These are phyloP conservation scores for Fraxinus sp. DNA, from an alignment of 305 asterid species.

Conservation along the genomic window DNA sequence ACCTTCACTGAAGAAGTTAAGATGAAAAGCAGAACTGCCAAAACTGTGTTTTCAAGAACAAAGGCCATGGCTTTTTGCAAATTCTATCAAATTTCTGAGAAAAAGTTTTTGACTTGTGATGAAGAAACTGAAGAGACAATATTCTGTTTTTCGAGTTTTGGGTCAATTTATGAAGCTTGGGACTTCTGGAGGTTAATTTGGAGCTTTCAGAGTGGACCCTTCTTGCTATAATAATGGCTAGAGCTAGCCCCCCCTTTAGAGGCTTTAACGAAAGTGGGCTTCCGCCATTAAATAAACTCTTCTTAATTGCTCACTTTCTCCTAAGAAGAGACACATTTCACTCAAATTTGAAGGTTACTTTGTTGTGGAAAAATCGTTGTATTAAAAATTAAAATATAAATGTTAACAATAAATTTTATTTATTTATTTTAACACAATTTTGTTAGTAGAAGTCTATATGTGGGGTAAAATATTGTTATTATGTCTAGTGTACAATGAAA, in stretches of 20 bases:
- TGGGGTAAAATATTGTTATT: neutral
- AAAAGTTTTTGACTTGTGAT: neutral
- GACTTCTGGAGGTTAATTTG: slow-evolving; percentile 17
- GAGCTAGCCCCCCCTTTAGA: neutral
- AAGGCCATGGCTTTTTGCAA: slow-evolving; percentile 24
- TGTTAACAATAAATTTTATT: neutral
- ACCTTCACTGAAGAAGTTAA: slow-evolving; percentile 13
- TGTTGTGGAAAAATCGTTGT: neutral
- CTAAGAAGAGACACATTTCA: neutral
- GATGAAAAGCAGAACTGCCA: slow-evolving; percentile 28
- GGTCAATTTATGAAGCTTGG: slow-evolving; percentile 16
- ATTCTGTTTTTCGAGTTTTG: slow-evolving; percentile 3
- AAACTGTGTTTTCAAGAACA: slow-evolving; percentile 12
- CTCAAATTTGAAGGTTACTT: neutral
- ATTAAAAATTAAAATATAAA: neutral
- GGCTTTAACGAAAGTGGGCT: slow-evolving; percentile 1
- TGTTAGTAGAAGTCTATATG: neutral
- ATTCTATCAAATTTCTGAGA: neutral
- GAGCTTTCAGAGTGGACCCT: slow-evolving; percentile 22
- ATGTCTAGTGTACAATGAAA: neutral
- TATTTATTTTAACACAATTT: neutral
- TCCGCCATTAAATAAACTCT: neutral
- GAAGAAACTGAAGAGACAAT: slow-evolving; percentile 20
- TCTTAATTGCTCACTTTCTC: slow-evolving; percentile 15
- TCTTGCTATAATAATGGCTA: slow-evolving; percentile 11